phyloP scores from a whole-genome alignment of 352 stramenopile genomes.

The Pythium apleroticum region DNA sequence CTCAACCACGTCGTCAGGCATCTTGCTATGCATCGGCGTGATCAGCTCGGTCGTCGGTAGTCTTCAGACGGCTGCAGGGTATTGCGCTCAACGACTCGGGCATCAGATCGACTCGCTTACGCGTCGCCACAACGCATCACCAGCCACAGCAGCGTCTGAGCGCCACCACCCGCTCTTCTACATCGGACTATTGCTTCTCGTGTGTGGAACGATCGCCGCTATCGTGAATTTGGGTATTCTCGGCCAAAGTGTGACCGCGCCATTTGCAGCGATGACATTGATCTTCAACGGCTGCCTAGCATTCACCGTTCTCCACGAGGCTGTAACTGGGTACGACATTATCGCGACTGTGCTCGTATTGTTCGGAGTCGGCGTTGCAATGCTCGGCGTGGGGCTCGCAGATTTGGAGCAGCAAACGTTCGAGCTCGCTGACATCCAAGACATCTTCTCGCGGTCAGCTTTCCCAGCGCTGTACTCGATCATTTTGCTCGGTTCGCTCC shows the following conservation, averaged over 20 bases:
- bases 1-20: constrained; percentile 10
- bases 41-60: constrained; percentile 39
- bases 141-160: neutral
- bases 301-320: constrained; percentile 34
- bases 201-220: constrained; percentile 34
- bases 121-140: neutral
- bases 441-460: constrained; percentile 25
- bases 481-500: constrained; percentile 21
- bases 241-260: constrained; percentile 36
- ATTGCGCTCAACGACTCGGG: constrained; percentile 37
- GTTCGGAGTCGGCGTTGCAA: constrained; percentile 31
- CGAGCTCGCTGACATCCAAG: constrained; percentile 26
- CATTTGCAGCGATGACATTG: constrained; percentile 42
- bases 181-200: constrained; percentile 36
- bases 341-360: constrained; percentile 35
- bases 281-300: constrained; percentile 39
- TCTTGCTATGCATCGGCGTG: constrained; percentile 33
- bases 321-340: constrained; percentile 34
- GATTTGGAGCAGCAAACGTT: constrained; percentile 25
- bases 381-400: constrained; percentile 33
- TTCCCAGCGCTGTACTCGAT: constrained; percentile 33
- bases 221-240: constrained; percentile 42
- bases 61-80: constrained; percentile 36
- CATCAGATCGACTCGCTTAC: constrained; percentile 29
- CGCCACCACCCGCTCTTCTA: constrained; percentile 27